These are phyloP conservation scores for Blastobotrys arbuscula DNA, from an alignment of 1,139 yeast genomes.

Conservation along the genomic window DNA sequence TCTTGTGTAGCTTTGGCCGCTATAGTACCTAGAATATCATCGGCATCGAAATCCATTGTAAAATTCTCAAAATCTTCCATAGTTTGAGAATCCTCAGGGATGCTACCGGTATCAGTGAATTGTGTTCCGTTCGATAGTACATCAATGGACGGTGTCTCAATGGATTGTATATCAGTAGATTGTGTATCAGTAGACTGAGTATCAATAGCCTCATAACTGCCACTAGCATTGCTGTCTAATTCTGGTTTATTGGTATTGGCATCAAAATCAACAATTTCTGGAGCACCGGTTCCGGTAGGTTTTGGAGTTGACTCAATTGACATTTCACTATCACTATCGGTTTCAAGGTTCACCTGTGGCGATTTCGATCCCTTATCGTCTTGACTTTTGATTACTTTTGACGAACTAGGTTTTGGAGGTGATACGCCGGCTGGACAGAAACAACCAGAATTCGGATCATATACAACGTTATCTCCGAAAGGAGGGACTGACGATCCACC, in stretches of 20 bases:
- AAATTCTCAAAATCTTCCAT: neutral
- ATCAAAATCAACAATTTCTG: neutral
- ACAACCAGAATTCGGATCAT: conserved; percentile 6
- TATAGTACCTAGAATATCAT: neutral
- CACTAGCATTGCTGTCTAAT: too few species aligned
- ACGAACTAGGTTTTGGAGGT: neutral
- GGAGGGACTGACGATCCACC: conserved; percentile 5
- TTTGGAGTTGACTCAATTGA: neutral
- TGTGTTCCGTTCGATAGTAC: too few species aligned
- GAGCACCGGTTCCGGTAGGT: neutral
- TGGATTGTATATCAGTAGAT: too few species aligned
- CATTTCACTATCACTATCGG: neutral
- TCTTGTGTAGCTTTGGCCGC: neutral
- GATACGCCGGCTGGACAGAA: conserved; percentile 4
- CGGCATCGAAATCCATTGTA: neutral
- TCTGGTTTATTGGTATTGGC: too few species aligned
- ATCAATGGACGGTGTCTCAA: too few species aligned
- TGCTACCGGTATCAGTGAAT: too few species aligned
- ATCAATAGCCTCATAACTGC: too few species aligned
- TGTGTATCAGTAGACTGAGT: too few species aligned
- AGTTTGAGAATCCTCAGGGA: too few species aligned
- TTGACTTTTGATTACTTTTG: neutral
- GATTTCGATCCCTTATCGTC: neutral
- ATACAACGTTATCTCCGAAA: neutral
- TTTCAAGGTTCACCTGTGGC: neutral